phyloP scores from a whole-genome alignment of 805 yeast species.

The Starmerella geochares region DNA sequence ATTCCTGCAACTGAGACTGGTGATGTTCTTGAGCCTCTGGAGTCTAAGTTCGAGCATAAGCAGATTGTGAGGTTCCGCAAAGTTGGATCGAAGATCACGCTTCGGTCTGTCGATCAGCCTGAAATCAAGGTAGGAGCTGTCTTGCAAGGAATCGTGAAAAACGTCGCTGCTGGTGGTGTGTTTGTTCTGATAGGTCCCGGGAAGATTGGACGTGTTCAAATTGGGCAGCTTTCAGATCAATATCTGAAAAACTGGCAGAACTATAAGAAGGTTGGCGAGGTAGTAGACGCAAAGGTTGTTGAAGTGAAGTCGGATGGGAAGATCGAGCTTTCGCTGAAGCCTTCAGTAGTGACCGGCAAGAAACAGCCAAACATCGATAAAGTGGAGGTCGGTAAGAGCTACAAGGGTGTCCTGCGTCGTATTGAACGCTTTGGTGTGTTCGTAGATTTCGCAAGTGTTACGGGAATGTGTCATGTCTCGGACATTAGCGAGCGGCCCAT shows the following conservation, averaged over 20 bases:
- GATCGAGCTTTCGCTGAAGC: conserved; percentile 68
- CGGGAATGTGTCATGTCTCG: conserved; percentile 80
- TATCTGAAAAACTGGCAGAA: conserved; percentile 83
- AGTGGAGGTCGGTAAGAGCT: conserved; percentile 56
- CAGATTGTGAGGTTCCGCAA: conserved; percentile 34
- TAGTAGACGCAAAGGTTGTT: conserved; percentile 62
- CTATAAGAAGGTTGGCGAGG: conserved; percentile 57
- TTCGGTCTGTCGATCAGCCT: conserved; percentile 37
- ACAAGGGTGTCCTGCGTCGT: conserved; percentile 66
- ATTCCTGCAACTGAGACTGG: conserved; percentile 70
- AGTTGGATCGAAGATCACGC: conserved; percentile 37
- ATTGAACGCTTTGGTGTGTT: conserved; percentile 88
- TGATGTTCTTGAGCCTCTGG: conserved; percentile 46
- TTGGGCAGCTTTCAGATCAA: conserved; percentile 70
- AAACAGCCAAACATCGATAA: conserved; percentile 39
- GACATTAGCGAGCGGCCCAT: conserved; percentile 59
- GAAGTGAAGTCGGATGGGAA: conserved; percentile 47
- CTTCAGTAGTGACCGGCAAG: conserved; percentile 65
- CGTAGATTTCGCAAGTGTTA: conserved; percentile 64
- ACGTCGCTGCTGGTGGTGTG: conserved; percentile 61
- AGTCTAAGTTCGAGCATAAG: conserved; percentile 33
- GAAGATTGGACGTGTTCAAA: conserved; percentile 68
- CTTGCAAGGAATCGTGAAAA: conserved; percentile 71
- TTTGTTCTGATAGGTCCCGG: conserved; percentile 65
- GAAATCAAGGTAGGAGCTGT: conserved; percentile 44